phyloP scores from a whole-genome alignment of 139 green algal genomes.

The Klebsormidium nitens region DNA sequence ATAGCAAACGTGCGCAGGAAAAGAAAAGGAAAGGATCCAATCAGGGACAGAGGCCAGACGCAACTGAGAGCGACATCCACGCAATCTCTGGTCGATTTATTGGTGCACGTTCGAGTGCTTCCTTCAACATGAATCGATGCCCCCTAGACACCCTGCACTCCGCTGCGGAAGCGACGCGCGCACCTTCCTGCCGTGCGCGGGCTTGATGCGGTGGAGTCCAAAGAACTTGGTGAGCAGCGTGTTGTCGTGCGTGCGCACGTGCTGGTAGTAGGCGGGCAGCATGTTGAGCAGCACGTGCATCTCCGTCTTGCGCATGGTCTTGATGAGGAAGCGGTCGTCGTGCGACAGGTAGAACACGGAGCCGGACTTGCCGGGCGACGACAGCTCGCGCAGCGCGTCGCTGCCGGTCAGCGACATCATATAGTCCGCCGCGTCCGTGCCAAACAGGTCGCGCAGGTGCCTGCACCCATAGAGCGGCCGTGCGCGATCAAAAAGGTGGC shows the following conservation, averaged over 20 bases:
- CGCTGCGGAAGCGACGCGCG: too few relatives aligned
- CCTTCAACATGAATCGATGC: too few relatives aligned
- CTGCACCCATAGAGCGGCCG: background rate
- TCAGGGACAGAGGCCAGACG: too few relatives aligned
- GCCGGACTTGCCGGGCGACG: slow-evolving; percentile 80
- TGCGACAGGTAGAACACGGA: slow-evolving; percentile 77
- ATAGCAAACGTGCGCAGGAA: too few relatives aligned
- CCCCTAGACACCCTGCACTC: too few relatives aligned
- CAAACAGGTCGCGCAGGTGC: slow-evolving; percentile 64
- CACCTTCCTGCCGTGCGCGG: slow-evolving; percentile 64
- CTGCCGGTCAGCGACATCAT: slow-evolving; percentile 74
- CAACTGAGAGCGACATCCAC: too few relatives aligned
- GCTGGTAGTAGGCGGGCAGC: slow-evolving; percentile 69
- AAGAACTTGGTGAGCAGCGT: slow-evolving; percentile 87
- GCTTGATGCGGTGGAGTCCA: slow-evolving; percentile 76
- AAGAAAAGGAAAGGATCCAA: too few relatives aligned
- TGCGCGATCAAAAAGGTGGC: too few relatives aligned
- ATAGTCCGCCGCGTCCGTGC: slow-evolving; percentile 67
- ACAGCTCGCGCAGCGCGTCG: slow-evolving; percentile 79
- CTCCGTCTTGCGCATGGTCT: slow-evolving; percentile 69
- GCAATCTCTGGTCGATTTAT: too few relatives aligned
- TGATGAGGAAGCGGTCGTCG: slow-evolving; percentile 72
- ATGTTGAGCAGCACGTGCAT: slow-evolving; percentile 67
- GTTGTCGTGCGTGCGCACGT: slow-evolving; percentile 60
- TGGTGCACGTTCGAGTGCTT: too few relatives aligned